Conservation (phyloP, 495 filamentous ascomycete genomes). For the Talaromyces proteolyticus region DNA sequence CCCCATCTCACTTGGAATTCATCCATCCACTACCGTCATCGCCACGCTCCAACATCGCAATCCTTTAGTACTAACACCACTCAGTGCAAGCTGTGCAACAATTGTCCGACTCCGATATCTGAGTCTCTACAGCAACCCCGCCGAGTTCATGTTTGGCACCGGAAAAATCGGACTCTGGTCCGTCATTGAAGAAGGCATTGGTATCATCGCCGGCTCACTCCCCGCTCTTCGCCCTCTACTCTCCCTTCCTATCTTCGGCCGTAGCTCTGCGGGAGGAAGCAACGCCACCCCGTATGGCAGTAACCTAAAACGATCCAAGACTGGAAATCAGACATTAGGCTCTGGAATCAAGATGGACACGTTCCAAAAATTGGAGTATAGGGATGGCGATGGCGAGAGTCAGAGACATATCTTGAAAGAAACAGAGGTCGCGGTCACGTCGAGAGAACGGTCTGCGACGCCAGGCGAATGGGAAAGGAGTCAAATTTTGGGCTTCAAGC, state of each 20-base stretch:
- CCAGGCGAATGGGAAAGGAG: constrained; percentile 2
- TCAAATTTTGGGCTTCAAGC: constrained; percentile 2
- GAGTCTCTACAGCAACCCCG: constrained; percentile 1
- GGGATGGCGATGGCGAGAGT: not conserved
- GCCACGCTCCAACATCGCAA: no score
- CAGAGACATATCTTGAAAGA: constrained; percentile 1
- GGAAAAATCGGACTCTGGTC: constrained; percentile 41
- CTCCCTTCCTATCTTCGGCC: constrained; percentile 3
- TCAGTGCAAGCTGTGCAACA: constrained; percentile 2
- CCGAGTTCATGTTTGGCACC: constrained; percentile 14
- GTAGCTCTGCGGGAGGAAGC: not conserved
- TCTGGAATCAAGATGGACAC: constrained; percentile 2
- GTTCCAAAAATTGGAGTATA: not conserved
- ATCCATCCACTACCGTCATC: not conserved
- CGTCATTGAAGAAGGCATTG: constrained; percentile 38
- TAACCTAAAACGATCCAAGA: not conserved
- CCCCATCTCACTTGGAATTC: not conserved
- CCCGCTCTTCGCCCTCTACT: constrained; percentile 43
- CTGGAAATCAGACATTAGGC: not conserved
- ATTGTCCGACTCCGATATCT: constrained; percentile 2
- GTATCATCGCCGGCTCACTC: constrained; percentile 40
- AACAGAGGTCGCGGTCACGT: constrained; percentile 1
- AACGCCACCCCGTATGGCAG: not conserved
- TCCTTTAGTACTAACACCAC: not conserved
- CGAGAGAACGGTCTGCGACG: not conserved